Base-by-base conservation (phyloP, 129 eudicot genomes). In the Saposhnikovia divaricata region DNA sequence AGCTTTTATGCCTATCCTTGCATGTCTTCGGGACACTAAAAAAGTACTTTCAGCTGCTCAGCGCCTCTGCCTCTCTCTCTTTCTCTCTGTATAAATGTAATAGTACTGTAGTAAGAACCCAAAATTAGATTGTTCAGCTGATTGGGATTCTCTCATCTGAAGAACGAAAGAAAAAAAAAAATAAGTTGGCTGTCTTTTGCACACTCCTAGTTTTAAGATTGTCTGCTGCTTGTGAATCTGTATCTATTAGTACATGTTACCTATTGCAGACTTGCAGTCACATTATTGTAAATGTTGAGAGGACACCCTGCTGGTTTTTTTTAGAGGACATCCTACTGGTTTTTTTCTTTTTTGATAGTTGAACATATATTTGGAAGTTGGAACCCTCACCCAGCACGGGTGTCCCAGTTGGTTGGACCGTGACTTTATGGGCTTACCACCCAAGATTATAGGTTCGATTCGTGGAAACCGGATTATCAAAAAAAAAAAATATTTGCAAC, bases 11-110 rank as follows among this genome's bases (percentile, higher is more conserved):
- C 84, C 83, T 63, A 72, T 92, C 75, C 85, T 84, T 87, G 80
- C 89, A 85, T 87, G 81, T 89, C 93, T 89, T 93, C 85, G 96
- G 98, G 92, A 83, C 83, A 85, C 91, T 89, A 86, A 91, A 93
- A 87, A 91, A 87, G 81, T 74, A 82, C 48, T 47, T 77, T 84
- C 4, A 46, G 61, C 40, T 12, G 40, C 59, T 71, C 38, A 23
- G 31, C 23, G 12, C 13, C 28, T 57, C 69, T 0, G 43, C 25
- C 59, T 31, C 79, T 75, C 79, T 75, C 76, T 80, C 85, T 82
- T 82, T 71, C 74, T 78, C 51, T 74, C 75, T 21, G 78, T 50
- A 7, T 48, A 0, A 15, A 31, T 31, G 42, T n/a, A 23, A 65
- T 27, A 65, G 6, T 61, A 77, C 47, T 46, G 65, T 23, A 63